phyloP scores from a whole-genome alignment of 495 filamentous ascomycete species.

The Penicillium maclennaniae region DNA sequence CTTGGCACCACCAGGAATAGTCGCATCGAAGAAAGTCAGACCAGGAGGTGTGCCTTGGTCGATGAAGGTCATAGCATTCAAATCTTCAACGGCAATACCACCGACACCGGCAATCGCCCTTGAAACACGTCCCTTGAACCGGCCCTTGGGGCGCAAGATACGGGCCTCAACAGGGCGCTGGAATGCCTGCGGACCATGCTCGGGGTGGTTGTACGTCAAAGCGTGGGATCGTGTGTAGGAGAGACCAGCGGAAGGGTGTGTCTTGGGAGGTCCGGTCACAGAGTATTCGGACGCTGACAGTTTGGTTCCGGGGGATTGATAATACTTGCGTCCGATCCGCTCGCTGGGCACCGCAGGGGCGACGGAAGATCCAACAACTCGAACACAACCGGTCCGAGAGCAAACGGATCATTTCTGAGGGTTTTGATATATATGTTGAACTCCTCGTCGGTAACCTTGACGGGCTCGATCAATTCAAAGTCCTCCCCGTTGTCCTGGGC shows the following conservation, averaged over 20 bases:
- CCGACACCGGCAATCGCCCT: conserved; percentile 47
- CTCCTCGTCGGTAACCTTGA: conserved; percentile 57
- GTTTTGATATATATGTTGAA: conserved; percentile 57
- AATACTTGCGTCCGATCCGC: conserved; percentile 34
- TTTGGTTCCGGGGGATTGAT: conserved; percentile 33
- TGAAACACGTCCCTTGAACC: conserved; percentile 29
- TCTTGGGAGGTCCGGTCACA: conserved; percentile 64
- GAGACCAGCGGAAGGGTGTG: conserved; percentile 88
- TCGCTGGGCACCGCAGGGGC: conserved; percentile 36
- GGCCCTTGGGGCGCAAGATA: conserved; percentile 51
- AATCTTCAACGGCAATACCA: conserved; percentile 48
- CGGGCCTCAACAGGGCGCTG: conserved; percentile 64
- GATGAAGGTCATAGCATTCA: conserved; percentile 36
- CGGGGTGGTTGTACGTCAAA: conserved; percentile 71
- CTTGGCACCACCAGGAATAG: conserved; percentile 62
- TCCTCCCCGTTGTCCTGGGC: conserved; percentile 49
- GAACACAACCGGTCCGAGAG: conserved; percentile 43
- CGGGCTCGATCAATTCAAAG: conserved; percentile 24
- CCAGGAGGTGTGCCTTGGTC: conserved; percentile 33
- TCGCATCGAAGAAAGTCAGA: conserved; percentile 51
- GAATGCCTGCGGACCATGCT: conserved; percentile 69
- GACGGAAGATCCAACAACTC: conserved; percentile 49
- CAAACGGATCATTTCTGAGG: conserved; percentile 51
- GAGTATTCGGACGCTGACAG: conserved; percentile 49
- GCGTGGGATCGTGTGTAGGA: conserved; percentile 74